phyloP scores from a whole-genome alignment of 2,329 filamentous ascomycete genomes.

The Bipolaris bicolor region DNA sequence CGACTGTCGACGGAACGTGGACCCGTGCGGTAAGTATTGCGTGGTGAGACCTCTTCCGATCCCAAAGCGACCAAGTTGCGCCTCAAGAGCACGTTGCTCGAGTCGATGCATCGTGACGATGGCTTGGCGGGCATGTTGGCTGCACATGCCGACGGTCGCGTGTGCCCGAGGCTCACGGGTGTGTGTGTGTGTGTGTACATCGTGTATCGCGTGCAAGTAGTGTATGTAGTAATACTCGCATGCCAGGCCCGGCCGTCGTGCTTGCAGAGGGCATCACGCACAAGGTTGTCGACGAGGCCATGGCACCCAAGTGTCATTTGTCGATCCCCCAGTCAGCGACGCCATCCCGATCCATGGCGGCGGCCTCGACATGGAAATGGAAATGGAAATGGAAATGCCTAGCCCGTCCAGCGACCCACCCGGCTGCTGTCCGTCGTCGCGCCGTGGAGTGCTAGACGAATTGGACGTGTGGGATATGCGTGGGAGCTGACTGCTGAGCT shows the following conservation, averaged over 20 bases:
- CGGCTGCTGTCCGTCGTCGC: slow-evolving; percentile 18
- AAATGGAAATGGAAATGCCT: slow-evolving; percentile 11
- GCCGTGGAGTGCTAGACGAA: slow-evolving; percentile 17
- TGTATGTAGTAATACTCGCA: not conserved
- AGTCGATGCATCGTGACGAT: not conserved
- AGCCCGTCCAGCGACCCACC: slow-evolving; percentile 17
- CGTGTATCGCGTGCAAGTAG: not conserved
- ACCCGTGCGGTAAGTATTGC: slow-evolving; percentile 1
- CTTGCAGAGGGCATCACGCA: not conserved
- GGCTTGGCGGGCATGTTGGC: not conserved
- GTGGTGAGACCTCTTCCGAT: slow-evolving; percentile 19
- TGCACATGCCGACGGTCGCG: too few relatives aligned
- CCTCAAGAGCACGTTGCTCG: not conserved
- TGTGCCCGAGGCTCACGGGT: not conserved
- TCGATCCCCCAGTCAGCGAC: slow-evolving; percentile 17
- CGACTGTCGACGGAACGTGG: slow-evolving; percentile 5
- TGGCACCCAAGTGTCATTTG: slow-evolving; percentile 1
- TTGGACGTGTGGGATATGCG: slow-evolving; percentile 15
- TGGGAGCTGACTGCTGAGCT: slow-evolving; percentile 22
- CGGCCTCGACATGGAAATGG: slow-evolving; percentile 5
- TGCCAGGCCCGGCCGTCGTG: not conserved
- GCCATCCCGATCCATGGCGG: not conserved
- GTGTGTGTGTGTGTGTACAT: not conserved
- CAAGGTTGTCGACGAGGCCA: not conserved
- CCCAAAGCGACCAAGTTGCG: slow-evolving; percentile 4